Base-by-base conservation (phyloP, 768 basidiomycete species). In the Clathrus columnatus region DNA sequence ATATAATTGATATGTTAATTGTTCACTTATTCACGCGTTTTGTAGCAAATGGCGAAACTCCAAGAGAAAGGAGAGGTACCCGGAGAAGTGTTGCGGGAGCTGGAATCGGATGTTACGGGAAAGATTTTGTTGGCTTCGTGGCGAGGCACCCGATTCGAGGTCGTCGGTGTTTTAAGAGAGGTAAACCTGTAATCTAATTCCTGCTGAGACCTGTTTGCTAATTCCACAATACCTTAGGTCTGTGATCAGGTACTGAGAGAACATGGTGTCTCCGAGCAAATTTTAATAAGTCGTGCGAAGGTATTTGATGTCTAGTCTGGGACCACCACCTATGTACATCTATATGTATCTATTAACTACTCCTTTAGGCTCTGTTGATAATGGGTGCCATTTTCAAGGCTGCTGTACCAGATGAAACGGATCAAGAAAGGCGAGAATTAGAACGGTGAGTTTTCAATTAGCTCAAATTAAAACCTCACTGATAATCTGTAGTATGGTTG, bases 91-190 rank as follows among this genome's bases (percentile, higher is more conserved):
- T 70, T 95, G 23, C 78, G 83, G 57, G 87, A 87, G 2, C 68
- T 97, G 49, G 95, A 96, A 69, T 84, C 87, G 75, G 94, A 97
- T 64, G 79, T 98, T 58, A 94, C 91, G 1, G 92, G 92, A 48
- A 95, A 91, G 84, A 92, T 96, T 65, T 80, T 98, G 72, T 82
- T 98, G 26, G 95, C 94, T 5, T 95, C 95, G 23, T 99, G 96
- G 96, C 84, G 93, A 56, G 96, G 95, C 14, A 95, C 94, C 2
- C 83, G 94, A 51, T 82, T 97, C 65, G 96, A 99, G 71, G 92
- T 98, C 42, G 80, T 87, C 20, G 87, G 91, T 63, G 91, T 97
- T 14, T 75, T 95, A 48, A 80, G 91, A 50, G 84, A 90, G 75
- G 81, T 74, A 46, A 48, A 63, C 6, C 16, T 21, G 69, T 47